Conservation (phyloP, 2,329 filamentous ascomycete species). For the Talaromyces sp. region DNA sequence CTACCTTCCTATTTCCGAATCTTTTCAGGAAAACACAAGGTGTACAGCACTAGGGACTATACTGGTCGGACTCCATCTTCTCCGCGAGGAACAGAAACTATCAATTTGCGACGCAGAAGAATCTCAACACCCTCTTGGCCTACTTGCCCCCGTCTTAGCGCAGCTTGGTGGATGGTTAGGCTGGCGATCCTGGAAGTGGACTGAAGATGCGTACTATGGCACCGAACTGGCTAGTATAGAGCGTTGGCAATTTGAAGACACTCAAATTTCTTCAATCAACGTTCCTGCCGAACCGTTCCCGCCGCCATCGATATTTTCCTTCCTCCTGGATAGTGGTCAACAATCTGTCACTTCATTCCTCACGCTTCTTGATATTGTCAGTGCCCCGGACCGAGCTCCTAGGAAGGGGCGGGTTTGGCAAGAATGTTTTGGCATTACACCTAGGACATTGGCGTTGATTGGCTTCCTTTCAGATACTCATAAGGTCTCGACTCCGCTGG, state of each 20-base stretch:
- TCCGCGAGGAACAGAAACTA: slow-evolving; percentile 89
- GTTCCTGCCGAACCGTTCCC: slow-evolving; percentile 55
- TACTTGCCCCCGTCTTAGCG: slow-evolving; percentile 72
- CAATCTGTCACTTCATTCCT: slow-evolving; percentile 47
- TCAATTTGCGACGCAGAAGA: slow-evolving; percentile 60
- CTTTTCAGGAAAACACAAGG: slow-evolving; percentile 58
- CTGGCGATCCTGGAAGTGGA: slow-evolving; percentile 66
- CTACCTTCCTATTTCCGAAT: slow-evolving; percentile 65
- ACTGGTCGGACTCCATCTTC: slow-evolving; percentile 74
- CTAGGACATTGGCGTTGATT: slow-evolving; percentile 71
- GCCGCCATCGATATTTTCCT: slow-evolving; percentile 63
- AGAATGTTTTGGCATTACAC: slow-evolving; percentile 51
- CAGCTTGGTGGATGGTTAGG: slow-evolving; percentile 82
- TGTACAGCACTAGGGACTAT: slow-evolving; percentile 69
- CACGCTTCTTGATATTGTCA: slow-evolving; percentile 54
- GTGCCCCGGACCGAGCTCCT: slow-evolving; percentile 31
- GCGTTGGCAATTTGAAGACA: slow-evolving; percentile 60
- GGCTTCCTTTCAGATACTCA: slow-evolving; percentile 65
- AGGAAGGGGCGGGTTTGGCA: slow-evolving; percentile 37
- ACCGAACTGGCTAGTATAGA: slow-evolving; percentile 61
- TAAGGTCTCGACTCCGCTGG: slow-evolving; percentile 53
- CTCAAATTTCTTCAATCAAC: slow-evolving; percentile 46
- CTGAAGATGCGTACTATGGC: slow-evolving; percentile 58
- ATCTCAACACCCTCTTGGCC: slow-evolving; percentile 48
- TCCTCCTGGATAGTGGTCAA: slow-evolving; percentile 49